Evolutionary conservation across 2,329 filamentous ascomycete species (phyloP).

Genomic region (Colletotrichum karsti): DNA sequence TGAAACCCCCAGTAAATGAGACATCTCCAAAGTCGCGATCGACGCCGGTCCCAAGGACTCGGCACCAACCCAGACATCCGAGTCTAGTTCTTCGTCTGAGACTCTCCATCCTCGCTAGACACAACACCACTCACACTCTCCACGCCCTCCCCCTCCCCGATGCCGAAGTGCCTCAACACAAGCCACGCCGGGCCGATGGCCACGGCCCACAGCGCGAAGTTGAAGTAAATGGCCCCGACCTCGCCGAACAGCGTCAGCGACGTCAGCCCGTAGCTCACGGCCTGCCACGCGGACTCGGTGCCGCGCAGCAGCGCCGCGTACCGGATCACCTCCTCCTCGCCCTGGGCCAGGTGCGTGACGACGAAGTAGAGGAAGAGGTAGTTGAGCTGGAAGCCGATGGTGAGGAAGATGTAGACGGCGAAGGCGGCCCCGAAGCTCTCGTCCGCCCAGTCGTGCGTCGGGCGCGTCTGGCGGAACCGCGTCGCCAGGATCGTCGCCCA

Average conservation of each 20-base stretch:
- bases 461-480: slow-evolving; percentile 62
- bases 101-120: slow-evolving; percentile 28
- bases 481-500: slow-evolving; percentile 75
- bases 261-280: slow-evolving; percentile 74
- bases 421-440: slow-evolving; percentile 73
- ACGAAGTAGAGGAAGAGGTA: slow-evolving; percentile 80
- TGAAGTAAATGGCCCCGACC: slow-evolving; percentile 74
- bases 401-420: slow-evolving; percentile 73
- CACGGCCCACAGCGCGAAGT: slow-evolving; percentile 74
- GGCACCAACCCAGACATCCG: background rate
- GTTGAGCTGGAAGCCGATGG: slow-evolving; percentile 75
- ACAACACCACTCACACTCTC: slow-evolving; percentile 3
- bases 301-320: slow-evolving; percentile 74
- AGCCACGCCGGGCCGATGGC: slow-evolving; percentile 73
- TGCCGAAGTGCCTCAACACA: slow-evolving; percentile 66
- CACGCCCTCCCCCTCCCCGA: background rate
- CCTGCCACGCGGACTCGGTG: slow-evolving; percentile 78
- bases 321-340: slow-evolving; percentile 71
- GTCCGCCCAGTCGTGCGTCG: slow-evolving; percentile 72
- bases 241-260: slow-evolving; percentile 69
- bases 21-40: background rate
- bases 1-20: no score
- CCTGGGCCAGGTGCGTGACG: slow-evolving; percentile 69
- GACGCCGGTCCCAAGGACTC: background rate
- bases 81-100: slow-evolving; percentile 13